A percentile compares a stretch with the other conserved stretches of the same genome.
Conservation (phyloP, 306 rosid species). For the Corylus heterophylla region DNA sequence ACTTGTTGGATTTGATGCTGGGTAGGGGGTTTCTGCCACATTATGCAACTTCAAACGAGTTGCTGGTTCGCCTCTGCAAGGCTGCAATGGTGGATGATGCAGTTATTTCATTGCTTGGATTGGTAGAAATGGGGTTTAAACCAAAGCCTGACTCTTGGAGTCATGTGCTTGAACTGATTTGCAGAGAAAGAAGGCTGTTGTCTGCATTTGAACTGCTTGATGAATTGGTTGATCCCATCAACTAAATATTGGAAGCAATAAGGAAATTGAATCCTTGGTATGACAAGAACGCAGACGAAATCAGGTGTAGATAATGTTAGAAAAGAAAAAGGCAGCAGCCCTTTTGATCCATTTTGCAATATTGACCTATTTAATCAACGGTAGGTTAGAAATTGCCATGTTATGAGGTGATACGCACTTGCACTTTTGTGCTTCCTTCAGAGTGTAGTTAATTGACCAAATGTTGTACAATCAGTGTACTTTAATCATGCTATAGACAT, state of each 20-base stretch:
- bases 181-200: slow-evolving; percentile 65
- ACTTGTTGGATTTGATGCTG: slow-evolving; percentile 60
- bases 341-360: neutral
- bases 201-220: slow-evolving; percentile 70
- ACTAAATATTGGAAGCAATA: slow-evolving; percentile 13
- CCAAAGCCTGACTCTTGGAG: slow-evolving; percentile 75
- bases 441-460: neutral
- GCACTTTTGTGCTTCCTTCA: neutral
- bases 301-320: neutral
- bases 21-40: slow-evolving; percentile 80
- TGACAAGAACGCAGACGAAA: neutral
- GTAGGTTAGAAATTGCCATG: no score
- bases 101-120: slow-evolving; percentile 47
- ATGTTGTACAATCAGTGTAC: neutral
- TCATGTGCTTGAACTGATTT: slow-evolving; percentile 54
- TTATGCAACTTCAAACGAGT: slow-evolving; percentile 75
- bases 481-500: neutral
- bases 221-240: slow-evolving; percentile 35
- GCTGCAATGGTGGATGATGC: slow-evolving; percentile 74
- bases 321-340: neutral
- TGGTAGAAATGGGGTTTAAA: slow-evolving; percentile 71
- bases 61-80: slow-evolving; percentile 64
- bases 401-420: neutral
- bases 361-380: neutral
- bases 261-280: neutral